phyloP scores from a whole-genome alignment of 1,139 yeast genomes.

The Nakaseomyces glabratus region DNA sequence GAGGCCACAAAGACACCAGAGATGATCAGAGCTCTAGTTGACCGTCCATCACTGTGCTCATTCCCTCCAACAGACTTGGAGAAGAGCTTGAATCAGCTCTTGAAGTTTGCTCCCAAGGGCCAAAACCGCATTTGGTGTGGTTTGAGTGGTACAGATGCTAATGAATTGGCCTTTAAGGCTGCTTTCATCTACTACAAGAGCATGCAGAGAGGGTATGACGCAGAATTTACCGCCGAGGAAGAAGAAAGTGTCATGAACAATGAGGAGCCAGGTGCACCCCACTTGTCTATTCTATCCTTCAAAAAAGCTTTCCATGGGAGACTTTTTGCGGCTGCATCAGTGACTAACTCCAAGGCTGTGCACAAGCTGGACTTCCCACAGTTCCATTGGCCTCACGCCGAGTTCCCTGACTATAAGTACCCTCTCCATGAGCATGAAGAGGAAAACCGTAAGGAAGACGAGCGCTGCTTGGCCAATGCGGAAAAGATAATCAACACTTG shows the following conservation, averaged over 20 bases:
- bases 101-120: conserved; percentile 65
- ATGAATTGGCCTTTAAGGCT: conserved; percentile 69
- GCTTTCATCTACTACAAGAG: conserved; percentile 67
- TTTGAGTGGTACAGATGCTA: conserved; percentile 66
- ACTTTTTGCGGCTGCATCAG: conserved; percentile 61
- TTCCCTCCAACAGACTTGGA: conserved; percentile 54
- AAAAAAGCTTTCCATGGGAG: conserved; percentile 71
- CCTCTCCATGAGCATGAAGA: conserved; percentile 48
- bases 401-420: conserved; percentile 56
- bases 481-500: conserved; percentile 43
- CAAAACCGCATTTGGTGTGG: conserved; percentile 60
- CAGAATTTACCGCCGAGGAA: conserved; percentile 49
- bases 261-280: conserved; percentile 58
- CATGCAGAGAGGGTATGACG: conserved; percentile 43
- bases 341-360: conserved; percentile 66
- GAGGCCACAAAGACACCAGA: conserved; percentile 54
- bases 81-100: conserved; percentile 44
- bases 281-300: conserved; percentile 58
- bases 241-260: conserved; percentile 56
- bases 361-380: conserved; percentile 72
- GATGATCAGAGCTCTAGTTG: conserved; percentile 58
- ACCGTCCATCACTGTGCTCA: conserved; percentile 69
- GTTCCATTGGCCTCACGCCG: conserved; percentile 70
- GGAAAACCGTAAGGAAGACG: conserved; percentile 53
- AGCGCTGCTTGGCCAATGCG: conserved; percentile 47